Evolutionary conservation across 2,329 filamentous ascomycete genomes (phyloP).

Genomic region (Xylaria sp.): DNA sequence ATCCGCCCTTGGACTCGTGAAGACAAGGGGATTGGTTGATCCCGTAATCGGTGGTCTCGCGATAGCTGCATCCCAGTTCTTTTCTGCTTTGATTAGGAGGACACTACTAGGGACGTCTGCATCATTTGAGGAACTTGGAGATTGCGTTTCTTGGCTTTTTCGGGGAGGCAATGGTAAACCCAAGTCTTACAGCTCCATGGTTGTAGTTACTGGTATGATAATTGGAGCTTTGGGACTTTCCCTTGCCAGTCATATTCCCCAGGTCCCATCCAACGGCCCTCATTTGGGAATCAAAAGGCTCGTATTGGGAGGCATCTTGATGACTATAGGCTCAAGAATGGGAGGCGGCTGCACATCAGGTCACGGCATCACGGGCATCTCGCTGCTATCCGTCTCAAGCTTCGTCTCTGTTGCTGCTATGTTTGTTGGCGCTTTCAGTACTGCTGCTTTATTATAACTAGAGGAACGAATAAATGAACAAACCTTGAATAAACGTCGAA

Average conservation of each 20-base stretch:
- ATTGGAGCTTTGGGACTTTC: constrained; percentile 52
- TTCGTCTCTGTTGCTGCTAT: constrained; percentile 64
- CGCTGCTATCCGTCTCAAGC: constrained; percentile 66
- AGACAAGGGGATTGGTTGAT: constrained; percentile 45
- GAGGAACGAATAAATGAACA: neutral
- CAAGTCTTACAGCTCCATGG: constrained; percentile 49
- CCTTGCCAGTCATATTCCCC: constrained; percentile 39
- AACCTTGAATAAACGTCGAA: neutral
- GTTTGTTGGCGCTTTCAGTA: constrained; percentile 58
- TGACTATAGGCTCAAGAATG: constrained; percentile 65
- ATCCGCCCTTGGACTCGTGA: constrained; percentile 40
- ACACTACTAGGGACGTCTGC: constrained; percentile 65
- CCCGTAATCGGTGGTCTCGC: constrained; percentile 62
- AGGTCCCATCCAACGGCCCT: constrained; percentile 31
- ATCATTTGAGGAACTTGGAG: constrained; percentile 66
- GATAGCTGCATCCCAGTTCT: constrained; percentile 63
- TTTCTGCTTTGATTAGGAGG: constrained; percentile 59
- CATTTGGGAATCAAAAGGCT: constrained; percentile 47
- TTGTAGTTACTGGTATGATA: constrained; percentile 60
- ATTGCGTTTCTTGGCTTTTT: constrained; percentile 51
- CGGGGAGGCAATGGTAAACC: constrained; percentile 37
- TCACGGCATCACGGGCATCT: constrained; percentile 71
- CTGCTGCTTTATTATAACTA: constrained; percentile 26
- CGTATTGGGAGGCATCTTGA: constrained; percentile 59
- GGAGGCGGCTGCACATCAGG: constrained; percentile 72